Evolutionary conservation across 176 grass and related monocot genomes (phyloP).

Genomic region (Elaeis guineensis): DNA sequence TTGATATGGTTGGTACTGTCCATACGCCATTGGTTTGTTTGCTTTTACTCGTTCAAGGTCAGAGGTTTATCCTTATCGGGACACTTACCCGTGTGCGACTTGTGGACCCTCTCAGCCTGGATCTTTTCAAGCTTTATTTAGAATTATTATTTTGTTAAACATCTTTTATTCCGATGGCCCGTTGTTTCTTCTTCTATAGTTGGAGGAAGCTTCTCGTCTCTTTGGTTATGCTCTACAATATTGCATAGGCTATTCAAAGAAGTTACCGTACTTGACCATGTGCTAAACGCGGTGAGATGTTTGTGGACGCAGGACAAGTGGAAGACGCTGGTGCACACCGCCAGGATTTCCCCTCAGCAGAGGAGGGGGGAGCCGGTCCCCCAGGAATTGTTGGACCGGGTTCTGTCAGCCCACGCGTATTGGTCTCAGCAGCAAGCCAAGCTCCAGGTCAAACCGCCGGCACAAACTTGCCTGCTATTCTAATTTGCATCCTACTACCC

Average conservation of each 20-base stretch:
- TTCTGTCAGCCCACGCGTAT: slow-evolving; percentile 74
- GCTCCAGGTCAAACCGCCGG: slow-evolving; percentile 73
- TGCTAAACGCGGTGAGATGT: slow-evolving; percentile 45
- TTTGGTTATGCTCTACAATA: slow-evolving; percentile 1
- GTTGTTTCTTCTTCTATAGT: slow-evolving; percentile 6
- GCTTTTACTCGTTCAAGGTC: too few species aligned
- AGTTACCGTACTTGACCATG: slow-evolving; percentile 8
- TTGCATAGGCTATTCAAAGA: slow-evolving; percentile 33
- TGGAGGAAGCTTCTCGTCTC: slow-evolving; percentile 33
- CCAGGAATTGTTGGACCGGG: slow-evolving; percentile 84
- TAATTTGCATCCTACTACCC: slow-evolving; percentile 15
- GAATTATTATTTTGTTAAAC: too few species aligned
- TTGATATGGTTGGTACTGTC: too few species aligned
- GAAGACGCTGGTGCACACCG: slow-evolving; percentile 98
- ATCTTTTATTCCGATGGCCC: too few species aligned
- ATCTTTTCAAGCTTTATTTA: too few species aligned
- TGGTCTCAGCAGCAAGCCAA: slow-evolving; percentile 97
- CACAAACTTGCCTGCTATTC: slow-evolving; percentile 60
- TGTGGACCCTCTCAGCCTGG: too few species aligned
- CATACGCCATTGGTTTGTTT: too few species aligned
- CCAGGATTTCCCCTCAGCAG: slow-evolving; percentile 90
- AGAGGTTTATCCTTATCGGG: too few species aligned
- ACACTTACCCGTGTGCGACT: too few species aligned
- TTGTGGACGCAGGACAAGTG: slow-evolving; percentile 64
- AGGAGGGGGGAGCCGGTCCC: slow-evolving; percentile 91